Conservation (phyloP, 306 rosid genomes). For the Castanospermum australe region DNA sequence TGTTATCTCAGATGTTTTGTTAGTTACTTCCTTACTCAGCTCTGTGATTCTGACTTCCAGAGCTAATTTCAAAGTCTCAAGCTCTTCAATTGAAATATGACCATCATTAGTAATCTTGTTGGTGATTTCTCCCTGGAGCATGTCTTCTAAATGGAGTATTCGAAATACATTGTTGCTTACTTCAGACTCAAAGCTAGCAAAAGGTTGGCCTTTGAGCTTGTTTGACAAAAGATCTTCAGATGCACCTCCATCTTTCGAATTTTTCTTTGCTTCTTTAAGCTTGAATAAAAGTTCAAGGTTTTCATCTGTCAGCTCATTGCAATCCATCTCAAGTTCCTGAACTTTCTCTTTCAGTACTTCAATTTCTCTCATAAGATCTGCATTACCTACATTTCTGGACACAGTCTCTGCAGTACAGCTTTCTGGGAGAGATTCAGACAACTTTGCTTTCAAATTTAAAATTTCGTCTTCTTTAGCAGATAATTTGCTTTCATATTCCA, state of each 20-base stretch:
- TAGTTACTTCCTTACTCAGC: conserved; percentile 30
- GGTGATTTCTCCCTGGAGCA: conserved; percentile 18
- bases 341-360: conserved; percentile 68
- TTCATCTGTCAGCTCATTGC: conserved; percentile 92
- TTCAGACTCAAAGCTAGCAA: conserved; percentile 53
- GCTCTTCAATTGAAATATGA: conserved; percentile 30
- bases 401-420: conserved; percentile 35
- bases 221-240: conserved; percentile 35
- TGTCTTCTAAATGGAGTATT: conserved; percentile 38
- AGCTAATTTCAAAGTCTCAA: conserved; percentile 36
- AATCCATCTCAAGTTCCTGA: conserved; percentile 87
- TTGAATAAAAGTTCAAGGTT: conserved; percentile 84
- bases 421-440: conserved; percentile 47
- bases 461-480: conserved; percentile 59
- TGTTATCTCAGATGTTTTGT: conserved; percentile 33
- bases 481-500: conserved; percentile 44
- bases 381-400: conserved; percentile 46
- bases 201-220: conserved; percentile 38
- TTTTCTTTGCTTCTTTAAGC: conserved; percentile 72
- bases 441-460: conserved; percentile 38
- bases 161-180: conserved; percentile 38
- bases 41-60: conserved; percentile 39
- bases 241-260: conserved; percentile 31
- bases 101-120: conserved; percentile 30
- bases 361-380: conserved; percentile 55